Evolutionary conservation across 2,329 filamentous ascomycete species (phyloP), one percentile per base, ranked within the genome.

Genomic region (Coccinonectria pachysandricola): DNA sequence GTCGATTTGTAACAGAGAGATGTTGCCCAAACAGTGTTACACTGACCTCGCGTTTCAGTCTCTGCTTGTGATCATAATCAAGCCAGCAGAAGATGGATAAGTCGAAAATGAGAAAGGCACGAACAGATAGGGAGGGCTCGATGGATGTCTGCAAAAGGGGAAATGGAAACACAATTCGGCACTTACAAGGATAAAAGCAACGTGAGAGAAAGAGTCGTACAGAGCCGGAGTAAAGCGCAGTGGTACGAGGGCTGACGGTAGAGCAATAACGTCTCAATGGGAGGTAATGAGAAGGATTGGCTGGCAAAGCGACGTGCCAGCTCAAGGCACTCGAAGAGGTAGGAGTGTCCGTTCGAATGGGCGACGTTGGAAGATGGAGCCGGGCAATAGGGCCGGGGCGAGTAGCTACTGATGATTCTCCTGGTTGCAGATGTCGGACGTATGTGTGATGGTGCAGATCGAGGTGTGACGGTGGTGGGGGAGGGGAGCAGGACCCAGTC

Each of bases 401-500:
- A 20, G 20, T 16, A 12, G 21, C 19, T 30, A 21, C 22, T 16
- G 23, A 21, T 15, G 31, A 30, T 24, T 19, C n/a, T 24, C 19
- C 20, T 24, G 27, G 21, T 24, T 22, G 14, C 21, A 27, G 24
- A 12, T 24, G 20, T 12, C 23, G 24, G 21, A 8, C 12, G 27
- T 16, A 24, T 21, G 21, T 19, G 15, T 17, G 15, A 19, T 12
- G 28, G 19, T 11, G 16, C 24, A 16, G 23, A 27, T 12, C 12
- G 21, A 31, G 23, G 24, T 21, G 21, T 23, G 30, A 19, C 28
- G 25, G 26, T 43, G 36, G 23, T 32, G 32, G 30, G 23, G 26
- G 34, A 36, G 36, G 27, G 33, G 19, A 19, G 25, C 30, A 26
- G 28, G 35, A 32, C 28, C 22, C 29, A 32, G 26, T 28, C 39